Conservation (phyloP, 2,329 filamentous ascomycete species). For the Exophiala viscosa region DNA sequence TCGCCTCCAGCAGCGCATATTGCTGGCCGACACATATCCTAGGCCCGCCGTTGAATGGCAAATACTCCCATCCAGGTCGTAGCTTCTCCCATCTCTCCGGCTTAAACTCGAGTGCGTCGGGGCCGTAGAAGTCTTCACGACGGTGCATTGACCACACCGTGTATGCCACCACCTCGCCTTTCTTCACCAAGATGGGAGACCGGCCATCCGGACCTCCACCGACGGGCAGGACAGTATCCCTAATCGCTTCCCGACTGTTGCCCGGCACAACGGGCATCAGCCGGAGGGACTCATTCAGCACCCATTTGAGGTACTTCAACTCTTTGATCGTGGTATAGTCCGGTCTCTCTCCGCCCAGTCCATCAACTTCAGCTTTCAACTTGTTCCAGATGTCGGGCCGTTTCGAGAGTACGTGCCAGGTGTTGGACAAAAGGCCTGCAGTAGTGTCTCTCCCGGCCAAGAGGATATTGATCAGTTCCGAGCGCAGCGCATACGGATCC, state of each 20-base stretch:
- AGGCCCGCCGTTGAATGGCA: constrained; percentile 31
- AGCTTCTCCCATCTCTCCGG: constrained; percentile 38
- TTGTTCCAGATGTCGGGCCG: constrained; percentile 39
- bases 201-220: constrained; percentile 47
- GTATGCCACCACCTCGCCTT: constrained; percentile 46
- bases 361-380: constrained; percentile 38
- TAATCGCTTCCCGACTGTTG: constrained; percentile 39
- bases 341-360: constrained; percentile 20
- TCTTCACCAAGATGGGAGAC: constrained; percentile 46
- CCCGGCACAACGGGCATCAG: constrained; percentile 40
- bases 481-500: constrained; percentile 23
- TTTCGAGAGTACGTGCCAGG: constrained; percentile 33
- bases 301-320: constrained; percentile 29
- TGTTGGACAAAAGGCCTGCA: constrained; percentile 34
- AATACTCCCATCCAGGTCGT: constrained; percentile 35
- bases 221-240: constrained; percentile 45
- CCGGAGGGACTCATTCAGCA: constrained; percentile 40
- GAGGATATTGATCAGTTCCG: constrained; percentile 36
- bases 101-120: constrained; percentile 33
- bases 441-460: constrained; percentile 39
- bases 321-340: constrained; percentile 26
- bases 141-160: constrained; percentile 40
- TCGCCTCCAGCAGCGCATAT: constrained; percentile 69
- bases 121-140: constrained; percentile 32
- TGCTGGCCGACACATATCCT: constrained; percentile 56